phyloP scores from a whole-genome alignment of 768 basidiomycete species.

The Leucocoprinus sp. region DNA sequence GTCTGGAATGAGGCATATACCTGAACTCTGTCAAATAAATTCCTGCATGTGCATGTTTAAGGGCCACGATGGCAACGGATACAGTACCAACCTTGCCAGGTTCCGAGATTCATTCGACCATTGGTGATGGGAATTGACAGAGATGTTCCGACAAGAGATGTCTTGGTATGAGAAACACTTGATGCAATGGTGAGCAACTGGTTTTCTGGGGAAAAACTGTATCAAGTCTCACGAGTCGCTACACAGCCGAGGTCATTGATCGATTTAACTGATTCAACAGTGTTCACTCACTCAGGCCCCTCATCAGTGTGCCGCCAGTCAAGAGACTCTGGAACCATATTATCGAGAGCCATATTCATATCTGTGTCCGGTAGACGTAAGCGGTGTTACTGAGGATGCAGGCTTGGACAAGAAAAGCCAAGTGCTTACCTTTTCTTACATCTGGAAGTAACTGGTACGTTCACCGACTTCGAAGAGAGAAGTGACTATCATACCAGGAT shows the following conservation, averaged over 20 bases:
- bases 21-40: conserved; percentile 88
- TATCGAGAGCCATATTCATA: conserved; percentile 93
- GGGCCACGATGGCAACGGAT: neutral
- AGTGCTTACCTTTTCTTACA: conserved; percentile 24
- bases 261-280: neutral
- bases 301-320: conserved; percentile 86
- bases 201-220: neutral
- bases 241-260: conserved; percentile 8
- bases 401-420: no score
- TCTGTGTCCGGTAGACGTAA: conserved; percentile 34
- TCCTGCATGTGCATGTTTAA: conserved; percentile 29
- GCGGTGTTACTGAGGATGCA: no score
- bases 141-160: conserved; percentile 75
- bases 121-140: conserved; percentile 80
- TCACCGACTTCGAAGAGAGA: conserved; percentile 22
- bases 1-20: conserved; percentile 53
- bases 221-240: conserved; percentile 64
- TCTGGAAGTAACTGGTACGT: conserved; percentile 16
- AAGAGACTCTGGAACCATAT: conserved; percentile 76
- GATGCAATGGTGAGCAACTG: neutral
- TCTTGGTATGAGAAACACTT: conserved; percentile 88
- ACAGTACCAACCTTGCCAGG: conserved; percentile 74
- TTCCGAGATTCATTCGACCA: conserved; percentile 72
- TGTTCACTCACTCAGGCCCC: conserved; percentile 70
- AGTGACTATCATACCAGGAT: conserved; percentile 43